Evolutionary conservation across 129 eudicot genomes (phyloP).

Genomic region (Chrysanthemum seticuspe): DNA sequence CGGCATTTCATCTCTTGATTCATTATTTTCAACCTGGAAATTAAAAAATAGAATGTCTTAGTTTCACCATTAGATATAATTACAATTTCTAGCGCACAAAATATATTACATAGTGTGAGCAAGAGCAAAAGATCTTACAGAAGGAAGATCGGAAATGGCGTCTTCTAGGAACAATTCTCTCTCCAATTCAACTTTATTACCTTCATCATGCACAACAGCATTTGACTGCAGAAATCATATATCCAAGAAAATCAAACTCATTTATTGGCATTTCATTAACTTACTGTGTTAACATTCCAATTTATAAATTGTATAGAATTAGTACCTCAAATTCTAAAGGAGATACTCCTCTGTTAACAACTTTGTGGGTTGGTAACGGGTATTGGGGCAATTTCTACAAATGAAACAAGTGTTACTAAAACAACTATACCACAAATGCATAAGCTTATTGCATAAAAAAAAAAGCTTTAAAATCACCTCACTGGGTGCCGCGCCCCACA

Average conservation of each 20-base stretch:
- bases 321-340: slow-evolving; percentile 83
- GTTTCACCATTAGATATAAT: too few relatives aligned
- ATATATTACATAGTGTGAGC: too few relatives aligned
- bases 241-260: too few relatives aligned
- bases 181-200: slow-evolving; percentile 32
- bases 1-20: too few relatives aligned
- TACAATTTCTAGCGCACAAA: too few relatives aligned
- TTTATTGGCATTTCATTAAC: too few relatives aligned
- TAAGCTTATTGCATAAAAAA: background rate
- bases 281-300: too few relatives aligned
- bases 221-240: slow-evolving; percentile 35
- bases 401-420: background rate
- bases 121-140: too few relatives aligned
- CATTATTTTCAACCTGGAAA: too few relatives aligned
- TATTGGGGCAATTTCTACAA: slow-evolving; percentile 78
- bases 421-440: background rate
- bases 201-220: slow-evolving; percentile 56
- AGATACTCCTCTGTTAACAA: slow-evolving; percentile 57
- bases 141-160: too few relatives aligned
- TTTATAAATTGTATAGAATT: background rate
- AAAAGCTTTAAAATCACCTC: slow-evolving; percentile 44
- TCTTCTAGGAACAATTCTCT: background rate
- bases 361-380: slow-evolving; percentile 84
- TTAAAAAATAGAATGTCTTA: background rate
- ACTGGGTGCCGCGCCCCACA: slow-evolving; percentile 79